Evolutionary conservation across 371 early-diverging fungal species (phyloP), one percentile per base, ranked within the genome.

Genomic region (Dinochytrium kinnereticum): DNA sequence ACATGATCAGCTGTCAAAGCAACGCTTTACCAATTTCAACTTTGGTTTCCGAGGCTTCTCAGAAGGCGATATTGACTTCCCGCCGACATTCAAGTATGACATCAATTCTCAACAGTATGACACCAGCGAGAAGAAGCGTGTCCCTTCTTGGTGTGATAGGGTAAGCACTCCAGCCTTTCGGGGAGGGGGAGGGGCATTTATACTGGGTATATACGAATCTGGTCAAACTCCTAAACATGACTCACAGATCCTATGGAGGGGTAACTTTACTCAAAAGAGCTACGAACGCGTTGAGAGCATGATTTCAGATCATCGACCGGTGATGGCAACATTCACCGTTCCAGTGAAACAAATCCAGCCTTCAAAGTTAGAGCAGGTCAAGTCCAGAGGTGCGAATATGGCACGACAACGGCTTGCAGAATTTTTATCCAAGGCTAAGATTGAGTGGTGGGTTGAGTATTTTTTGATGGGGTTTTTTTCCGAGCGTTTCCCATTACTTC

Each of bases 41-140:
- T 89, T 91, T 73, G 86, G 84, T 24, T 79, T 93, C 17, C 75
- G 89, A 1, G 79, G 78, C 2, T 94, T 94, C 69, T 71, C 74
- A 21, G 95, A 95, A 78, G 83, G 82, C 1, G 87, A 84, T 24
- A 79, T 93, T 21, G 59, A 69, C 17, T 95, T 94, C 80, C 87
- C 89, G 1, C 96, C 96, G 0, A 95, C 95, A 0, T 95, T 93
- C 87, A 95, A 95, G 82, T 94, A 93, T 73, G 90, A 94, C 71
- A 81, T 83, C 0, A 88, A 89, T 15, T 87, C 88, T 36, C 85
- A 89, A 24, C 70, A 76, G 0, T 95, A 92, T 74, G 96, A 95
- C 72, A 84, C 90, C 1, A 90, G 91, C 10, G 93, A 94, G 30
- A 95, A 95, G 78, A 81, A 88, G 76, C 86, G 95, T 1, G 85